These are phyloP conservation scores for Lachancea sp. DNA, from an alignment of 805 yeast species.

Conservation along the genomic window DNA sequence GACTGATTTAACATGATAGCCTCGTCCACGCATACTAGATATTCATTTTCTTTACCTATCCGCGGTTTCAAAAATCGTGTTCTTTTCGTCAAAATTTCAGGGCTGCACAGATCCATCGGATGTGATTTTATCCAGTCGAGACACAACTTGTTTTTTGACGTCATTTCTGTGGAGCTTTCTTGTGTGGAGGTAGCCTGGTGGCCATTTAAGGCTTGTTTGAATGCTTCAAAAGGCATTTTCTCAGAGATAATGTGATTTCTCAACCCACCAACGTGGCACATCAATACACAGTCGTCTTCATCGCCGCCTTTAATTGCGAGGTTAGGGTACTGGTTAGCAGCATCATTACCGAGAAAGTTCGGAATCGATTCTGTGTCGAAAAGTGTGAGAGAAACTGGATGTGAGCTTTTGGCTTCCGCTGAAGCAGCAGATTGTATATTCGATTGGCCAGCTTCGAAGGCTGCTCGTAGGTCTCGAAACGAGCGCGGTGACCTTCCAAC, in stretches of 20 bases:
- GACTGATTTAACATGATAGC: slow-evolving; percentile 13
- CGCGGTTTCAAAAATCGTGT: slow-evolving; percentile 22
- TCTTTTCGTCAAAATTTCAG: slow-evolving; percentile 19
- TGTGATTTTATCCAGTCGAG: slow-evolving; percentile 28
- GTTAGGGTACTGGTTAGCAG: slow-evolving; percentile 22
- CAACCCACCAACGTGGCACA: slow-evolving; percentile 31
- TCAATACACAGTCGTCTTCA: slow-evolving; percentile 14
- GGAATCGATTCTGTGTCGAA: slow-evolving; percentile 4
- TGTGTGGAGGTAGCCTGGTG: slow-evolving; percentile 1
- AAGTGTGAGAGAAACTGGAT: neutral
- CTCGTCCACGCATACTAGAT: slow-evolving; percentile 24
- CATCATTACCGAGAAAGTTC: slow-evolving; percentile 6
- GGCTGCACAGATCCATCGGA: slow-evolving; percentile 11
- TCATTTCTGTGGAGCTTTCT: neutral
- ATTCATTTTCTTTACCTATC: slow-evolving; percentile 7
- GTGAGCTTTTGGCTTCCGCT: slow-evolving; percentile 1
- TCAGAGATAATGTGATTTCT: slow-evolving; percentile 24
- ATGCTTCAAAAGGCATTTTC: slow-evolving; percentile 4
- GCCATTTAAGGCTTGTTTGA: neutral
- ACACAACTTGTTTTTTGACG: slow-evolving; percentile 19
- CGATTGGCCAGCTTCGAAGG: neutral
- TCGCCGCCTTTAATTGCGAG: slow-evolving; percentile 10
- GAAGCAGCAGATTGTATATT: neutral
- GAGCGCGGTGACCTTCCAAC: slow-evolving; percentile 12
- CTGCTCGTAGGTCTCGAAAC: slow-evolving; percentile 16